phyloP scores from a whole-genome alignment of 2,329 filamentous ascomycete genomes.

The Diaporthe australafricana region DNA sequence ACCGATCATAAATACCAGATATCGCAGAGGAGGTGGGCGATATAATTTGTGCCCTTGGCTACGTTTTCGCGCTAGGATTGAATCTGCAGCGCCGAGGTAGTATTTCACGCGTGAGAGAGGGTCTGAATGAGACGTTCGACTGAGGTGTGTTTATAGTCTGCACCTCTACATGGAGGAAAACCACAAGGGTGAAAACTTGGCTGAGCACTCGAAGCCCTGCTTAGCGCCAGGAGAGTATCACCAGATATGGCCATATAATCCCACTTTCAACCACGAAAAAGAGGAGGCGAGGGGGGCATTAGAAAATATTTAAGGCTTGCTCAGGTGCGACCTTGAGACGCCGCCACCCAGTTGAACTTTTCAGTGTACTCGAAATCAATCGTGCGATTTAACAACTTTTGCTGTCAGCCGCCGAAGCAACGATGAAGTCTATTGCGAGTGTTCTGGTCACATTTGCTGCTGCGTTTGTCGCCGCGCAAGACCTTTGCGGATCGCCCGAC shows the following conservation, averaged over 20 bases:
- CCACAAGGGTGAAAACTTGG: neutral
- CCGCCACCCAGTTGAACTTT: neutral
- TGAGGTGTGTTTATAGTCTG: neutral
- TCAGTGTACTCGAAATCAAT: neutral
- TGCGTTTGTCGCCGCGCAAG: neutral
- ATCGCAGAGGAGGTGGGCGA: neutral
- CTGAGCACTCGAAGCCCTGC: neutral
- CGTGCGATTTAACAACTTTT: neutral
- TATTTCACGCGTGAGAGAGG: neutral
- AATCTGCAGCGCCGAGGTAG: neutral
- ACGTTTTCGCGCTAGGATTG: neutral
- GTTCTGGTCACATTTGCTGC: neutral
- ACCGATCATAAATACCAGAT: neutral
- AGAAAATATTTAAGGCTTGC: neutral
- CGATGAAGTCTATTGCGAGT: neutral
- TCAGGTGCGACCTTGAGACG: no score
- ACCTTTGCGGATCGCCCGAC: constrained; percentile 7
- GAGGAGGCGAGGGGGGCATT: neutral
- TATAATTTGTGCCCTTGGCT: neutral
- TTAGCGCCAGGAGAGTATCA: neutral
- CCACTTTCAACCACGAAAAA: neutral
- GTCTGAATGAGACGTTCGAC: neutral
- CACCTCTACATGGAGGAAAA: neutral
- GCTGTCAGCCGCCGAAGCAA: neutral
- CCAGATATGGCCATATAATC: neutral